Percentiles rank a stretch among this genome's conserved stretches.
Evolutionary conservation across 2,329 filamentous ascomycete species (phyloP).

Genomic region (Neofusicoccum parvum): DNA sequence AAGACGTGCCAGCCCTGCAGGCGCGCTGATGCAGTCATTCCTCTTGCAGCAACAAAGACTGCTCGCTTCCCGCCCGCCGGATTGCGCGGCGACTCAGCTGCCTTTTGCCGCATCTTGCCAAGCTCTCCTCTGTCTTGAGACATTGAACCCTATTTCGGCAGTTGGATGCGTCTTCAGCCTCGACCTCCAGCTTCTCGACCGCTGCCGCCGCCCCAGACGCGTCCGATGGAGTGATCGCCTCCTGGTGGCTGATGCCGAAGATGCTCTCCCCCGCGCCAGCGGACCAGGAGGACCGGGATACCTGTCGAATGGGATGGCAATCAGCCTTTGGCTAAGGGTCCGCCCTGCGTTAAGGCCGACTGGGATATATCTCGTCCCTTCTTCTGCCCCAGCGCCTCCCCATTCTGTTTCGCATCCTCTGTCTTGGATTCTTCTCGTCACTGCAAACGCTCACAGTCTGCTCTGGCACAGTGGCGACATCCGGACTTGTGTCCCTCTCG

Average conservation of each 20-base stretch:
- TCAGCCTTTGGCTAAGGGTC: not conserved
- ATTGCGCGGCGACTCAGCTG: not conserved
- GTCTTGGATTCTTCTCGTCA: not conserved
- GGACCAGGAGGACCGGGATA: not conserved
- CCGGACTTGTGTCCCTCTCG: not conserved
- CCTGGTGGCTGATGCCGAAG: not conserved
- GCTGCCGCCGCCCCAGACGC: not conserved
- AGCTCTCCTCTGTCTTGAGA: not conserved
- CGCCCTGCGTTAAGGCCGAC: not conserved
- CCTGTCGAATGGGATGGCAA: not conserved
- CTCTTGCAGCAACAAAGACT: not conserved
- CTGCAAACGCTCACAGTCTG: slow-evolving; percentile 2
- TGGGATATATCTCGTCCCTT: not conserved
- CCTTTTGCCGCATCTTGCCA: not conserved
- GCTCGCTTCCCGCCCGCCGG: not conserved
- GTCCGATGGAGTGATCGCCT: not conserved
- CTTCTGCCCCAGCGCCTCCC: not conserved
- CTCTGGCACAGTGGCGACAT: not conserved
- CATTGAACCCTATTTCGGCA: not conserved
- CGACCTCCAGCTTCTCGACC: not conserved
- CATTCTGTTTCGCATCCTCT: not conserved
- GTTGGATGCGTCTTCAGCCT: not conserved
- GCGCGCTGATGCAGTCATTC: no score
- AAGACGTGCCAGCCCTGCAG: not conserved
- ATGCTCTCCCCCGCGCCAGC: not conserved